Conservation (phyloP, 2,329 filamentous ascomycete genomes). For the Penicillium sp. region DNA sequence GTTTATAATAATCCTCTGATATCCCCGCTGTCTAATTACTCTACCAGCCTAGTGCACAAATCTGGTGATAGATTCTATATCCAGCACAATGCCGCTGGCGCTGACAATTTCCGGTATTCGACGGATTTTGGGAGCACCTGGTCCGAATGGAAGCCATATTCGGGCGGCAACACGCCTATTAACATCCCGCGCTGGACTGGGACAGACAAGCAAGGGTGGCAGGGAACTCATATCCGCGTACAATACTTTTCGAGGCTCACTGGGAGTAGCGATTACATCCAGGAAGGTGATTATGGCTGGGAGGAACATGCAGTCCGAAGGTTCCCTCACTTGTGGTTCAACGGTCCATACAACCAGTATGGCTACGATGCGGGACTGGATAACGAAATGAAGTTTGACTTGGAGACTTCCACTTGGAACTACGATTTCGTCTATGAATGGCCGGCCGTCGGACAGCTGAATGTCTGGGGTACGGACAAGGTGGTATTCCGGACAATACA, state of each 20-base stretch:
- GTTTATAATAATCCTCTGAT: background rate
- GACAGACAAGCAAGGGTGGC: slow-evolving; percentile 53
- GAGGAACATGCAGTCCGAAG: slow-evolving; percentile 42
- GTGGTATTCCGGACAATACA: slow-evolving; percentile 57
- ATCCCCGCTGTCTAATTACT: slow-evolving; percentile 50
- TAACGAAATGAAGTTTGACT: slow-evolving; percentile 48
- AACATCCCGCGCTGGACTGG: slow-evolving; percentile 52
- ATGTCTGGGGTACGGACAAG: slow-evolving; percentile 62
- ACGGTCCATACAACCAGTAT: slow-evolving; percentile 60
- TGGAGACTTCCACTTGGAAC: slow-evolving; percentile 49
- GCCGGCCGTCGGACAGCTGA: slow-evolving; percentile 57
- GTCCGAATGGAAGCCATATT: slow-evolving; percentile 55
- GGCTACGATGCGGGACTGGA: slow-evolving; percentile 57
- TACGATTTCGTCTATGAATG: slow-evolving; percentile 60
- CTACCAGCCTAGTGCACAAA: slow-evolving; percentile 48
- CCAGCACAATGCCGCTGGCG: slow-evolving; percentile 55
- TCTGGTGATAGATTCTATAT: slow-evolving; percentile 43
- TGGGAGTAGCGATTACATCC: slow-evolving; percentile 56
- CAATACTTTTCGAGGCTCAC: slow-evolving; percentile 58
- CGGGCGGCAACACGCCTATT: slow-evolving; percentile 47
- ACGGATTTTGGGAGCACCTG: slow-evolving; percentile 58
- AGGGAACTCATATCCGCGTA: slow-evolving; percentile 57
- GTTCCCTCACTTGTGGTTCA: slow-evolving; percentile 58
- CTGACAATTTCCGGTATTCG: slow-evolving; percentile 58
- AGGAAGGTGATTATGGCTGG: slow-evolving; percentile 51